phyloP scores from a whole-genome alignment of 2,329 filamentous ascomycete genomes.

The Biscogniauxia mediterranea region DNA sequence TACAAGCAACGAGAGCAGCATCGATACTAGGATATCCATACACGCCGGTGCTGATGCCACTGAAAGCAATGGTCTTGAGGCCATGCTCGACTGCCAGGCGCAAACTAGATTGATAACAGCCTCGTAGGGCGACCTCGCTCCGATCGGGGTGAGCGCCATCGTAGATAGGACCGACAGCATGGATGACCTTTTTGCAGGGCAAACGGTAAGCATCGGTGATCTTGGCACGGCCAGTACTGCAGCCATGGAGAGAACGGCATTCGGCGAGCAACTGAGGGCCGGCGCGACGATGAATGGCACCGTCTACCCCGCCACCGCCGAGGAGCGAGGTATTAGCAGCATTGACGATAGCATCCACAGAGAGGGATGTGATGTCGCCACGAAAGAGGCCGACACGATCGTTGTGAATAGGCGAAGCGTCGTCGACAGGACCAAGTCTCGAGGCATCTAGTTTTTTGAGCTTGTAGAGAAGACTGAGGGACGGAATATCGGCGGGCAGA shows the following conservation, averaged over 20 bases:
- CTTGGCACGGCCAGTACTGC: conserved; percentile 74
- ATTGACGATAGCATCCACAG: conserved; percentile 84
- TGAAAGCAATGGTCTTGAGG: conserved; percentile 75
- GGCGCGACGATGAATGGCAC: conserved; percentile 82
- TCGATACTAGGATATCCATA: conserved; percentile 80
- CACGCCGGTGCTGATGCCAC: conserved; percentile 80
- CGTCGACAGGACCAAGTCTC: conserved; percentile 19
- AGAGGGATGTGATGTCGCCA: conserved; percentile 78
- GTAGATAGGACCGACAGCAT: conserved; percentile 87
- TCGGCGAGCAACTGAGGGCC: conserved; percentile 67
- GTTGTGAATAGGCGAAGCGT: conserved; percentile 52
- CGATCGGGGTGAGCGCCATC: conserved; percentile 36
- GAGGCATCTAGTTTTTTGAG: conserved; percentile 43
- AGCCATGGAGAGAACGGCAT: conserved; percentile 70
- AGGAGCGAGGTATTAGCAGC: conserved; percentile 78
- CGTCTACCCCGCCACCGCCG: conserved; percentile 88
- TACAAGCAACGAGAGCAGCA: conserved; percentile 71
- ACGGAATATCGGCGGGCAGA: conserved; percentile 56
- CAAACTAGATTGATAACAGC: conserved; percentile 70
- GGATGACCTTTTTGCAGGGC: conserved; percentile 77
- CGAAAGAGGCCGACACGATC: conserved; percentile 67
- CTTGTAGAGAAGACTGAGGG: conserved; percentile 65
- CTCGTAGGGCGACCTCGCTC: conserved; percentile 48
- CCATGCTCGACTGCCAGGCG: conserved; percentile 67
- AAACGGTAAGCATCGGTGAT: conserved; percentile 77